A percentile compares a stretch with the other conserved stretches of the same genome.
phyloP scores from a whole-genome alignment of 352 stramenopile species.

The Globisporangium emineosum region DNA sequence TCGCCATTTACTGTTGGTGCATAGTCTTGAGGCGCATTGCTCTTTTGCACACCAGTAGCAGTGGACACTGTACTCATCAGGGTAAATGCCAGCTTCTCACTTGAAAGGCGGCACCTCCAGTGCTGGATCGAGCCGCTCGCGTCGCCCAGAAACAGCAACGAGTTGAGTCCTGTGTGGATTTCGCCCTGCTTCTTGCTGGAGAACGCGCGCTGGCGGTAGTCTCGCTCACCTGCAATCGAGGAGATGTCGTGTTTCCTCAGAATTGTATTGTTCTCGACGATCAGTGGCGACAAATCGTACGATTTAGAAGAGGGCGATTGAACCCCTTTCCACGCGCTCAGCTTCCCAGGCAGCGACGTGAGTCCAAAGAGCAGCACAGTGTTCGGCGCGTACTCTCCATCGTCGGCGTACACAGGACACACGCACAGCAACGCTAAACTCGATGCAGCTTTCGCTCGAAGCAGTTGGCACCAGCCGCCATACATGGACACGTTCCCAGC shows the following conservation, averaged over 20 bases:
- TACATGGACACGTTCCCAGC: slow-evolving; percentile 72
- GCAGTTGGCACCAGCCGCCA: slow-evolving; percentile 59
- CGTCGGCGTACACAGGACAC: slow-evolving; percentile 69
- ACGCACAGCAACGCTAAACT: slow-evolving; percentile 53
- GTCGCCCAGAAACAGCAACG: slow-evolving; percentile 75
- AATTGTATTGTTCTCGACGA: slow-evolving; percentile 46
- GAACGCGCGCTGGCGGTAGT: slow-evolving; percentile 82
- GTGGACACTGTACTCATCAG: slow-evolving; percentile 54
- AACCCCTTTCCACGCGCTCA: slow-evolving; percentile 66
- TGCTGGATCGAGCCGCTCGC: slow-evolving; percentile 56
- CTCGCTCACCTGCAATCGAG: slow-evolving; percentile 69
- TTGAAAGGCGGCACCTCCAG: slow-evolving; percentile 65
- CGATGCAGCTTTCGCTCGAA: slow-evolving; percentile 30
- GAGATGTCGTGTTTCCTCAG: slow-evolving; percentile 61
- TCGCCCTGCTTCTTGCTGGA: slow-evolving; percentile 35
- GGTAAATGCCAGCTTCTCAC: slow-evolving; percentile 55
- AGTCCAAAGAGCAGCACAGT: slow-evolving; percentile 73
- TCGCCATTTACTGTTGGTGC: neutral
- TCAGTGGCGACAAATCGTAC: slow-evolving; percentile 49
- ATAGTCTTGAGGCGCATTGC: neutral
- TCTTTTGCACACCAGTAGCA: neutral
- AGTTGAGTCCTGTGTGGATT: slow-evolving; percentile 49
- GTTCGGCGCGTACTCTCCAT: slow-evolving; percentile 71
- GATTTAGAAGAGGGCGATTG: slow-evolving; percentile 26
- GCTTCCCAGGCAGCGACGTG: slow-evolving; percentile 35